phyloP scores from a whole-genome alignment of 2,329 filamentous ascomycete genomes.

The Rhinocladiella mackenziei region DNA sequence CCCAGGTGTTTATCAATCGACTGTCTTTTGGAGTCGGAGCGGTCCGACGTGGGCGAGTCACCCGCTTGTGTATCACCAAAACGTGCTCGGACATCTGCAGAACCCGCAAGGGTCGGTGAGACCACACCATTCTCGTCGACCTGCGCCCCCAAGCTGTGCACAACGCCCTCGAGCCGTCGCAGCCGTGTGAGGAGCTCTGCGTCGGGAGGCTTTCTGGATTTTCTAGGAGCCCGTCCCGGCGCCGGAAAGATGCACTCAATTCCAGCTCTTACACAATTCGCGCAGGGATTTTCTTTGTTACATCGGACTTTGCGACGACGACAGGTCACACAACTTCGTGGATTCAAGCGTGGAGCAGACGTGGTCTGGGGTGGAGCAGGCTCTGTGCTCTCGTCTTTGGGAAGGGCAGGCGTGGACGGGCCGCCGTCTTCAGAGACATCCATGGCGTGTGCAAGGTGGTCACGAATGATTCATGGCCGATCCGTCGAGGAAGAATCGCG shows the following conservation, averaged over 20 bases:
- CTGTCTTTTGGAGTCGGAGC: slow-evolving; percentile 15
- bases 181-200: slow-evolving; percentile 57
- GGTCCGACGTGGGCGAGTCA: slow-evolving; percentile 15
- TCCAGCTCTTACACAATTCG: slow-evolving; percentile 46
- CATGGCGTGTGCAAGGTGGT: background rate
- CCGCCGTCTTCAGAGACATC: background rate
- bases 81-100: slow-evolving; percentile 15
- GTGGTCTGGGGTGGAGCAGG: background rate
- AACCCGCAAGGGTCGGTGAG: slow-evolving; percentile 13
- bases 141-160: slow-evolving; percentile 54
- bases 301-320: slow-evolving; percentile 48
- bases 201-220: slow-evolving; percentile 55
- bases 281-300: slow-evolving; percentile 47
- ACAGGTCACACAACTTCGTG: slow-evolving; percentile 46
- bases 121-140: slow-evolving; percentile 33
- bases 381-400: background rate
- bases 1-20: slow-evolving; percentile 50
- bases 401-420: background rate
- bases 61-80: slow-evolving; percentile 14
- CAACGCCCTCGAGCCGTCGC: slow-evolving; percentile 57
- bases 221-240: slow-evolving; percentile 58
- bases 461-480: background rate
- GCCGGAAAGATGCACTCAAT: slow-evolving; percentile 62
- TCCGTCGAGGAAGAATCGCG: background rate
- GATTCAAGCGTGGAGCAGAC: slow-evolving; percentile 31